Evolutionary conservation across 1,139 yeast genomes (phyloP), one percentile per base, ranked within the genome.

Genomic region (Geotrichum macrosporum): DNA sequence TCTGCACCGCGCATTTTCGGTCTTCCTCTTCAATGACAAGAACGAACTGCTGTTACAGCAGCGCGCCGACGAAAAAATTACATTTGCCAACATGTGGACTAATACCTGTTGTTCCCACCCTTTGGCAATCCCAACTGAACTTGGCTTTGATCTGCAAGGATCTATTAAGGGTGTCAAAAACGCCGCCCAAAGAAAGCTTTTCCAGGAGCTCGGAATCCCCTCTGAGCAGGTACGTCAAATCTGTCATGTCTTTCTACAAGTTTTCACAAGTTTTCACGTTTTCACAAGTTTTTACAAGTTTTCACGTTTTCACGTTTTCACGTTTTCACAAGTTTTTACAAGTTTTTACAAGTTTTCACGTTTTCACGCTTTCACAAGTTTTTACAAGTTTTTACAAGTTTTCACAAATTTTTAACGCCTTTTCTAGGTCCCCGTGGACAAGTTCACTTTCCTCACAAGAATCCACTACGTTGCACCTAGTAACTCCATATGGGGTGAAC

Each of bases 71-170:
- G 97, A 92, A 65, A 92, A 92, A 68, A 92, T 92, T 69, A 92
- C 99, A 1, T 92, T 92, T 67, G 95, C 98, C 1, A 79, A 78
- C 50, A 80, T 87, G 83, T 92, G 99, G 99, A 92, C 99, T 35
- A 92, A 92, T 66, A 94, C 99, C 2, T 94, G 98, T 68, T 92
- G 99, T 66, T 89, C 97, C 0, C 99, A 92, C 66, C 99, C 99
- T 4, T 73, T 92, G 50, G 87, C 95, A 52, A 79, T 87, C 22
- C 77, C 82, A 32, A 71, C 78, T 34, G 99, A 92, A 67, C 71
- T 88, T 61, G 96, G 96, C 8, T 64, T 67, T 38, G 72, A 75
- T 54, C 68, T 83, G 47, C 71, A 72, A 35, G 68, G 73, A 27
- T 84, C 95, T 16, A 72, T 92, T 8, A 67, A 68, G 21, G 98